Percentiles rank a stretch among this genome's conserved stretches.
Conservation (phyloP, 169 alveolate genomes). For the Cryptosporidium felis region DNA sequence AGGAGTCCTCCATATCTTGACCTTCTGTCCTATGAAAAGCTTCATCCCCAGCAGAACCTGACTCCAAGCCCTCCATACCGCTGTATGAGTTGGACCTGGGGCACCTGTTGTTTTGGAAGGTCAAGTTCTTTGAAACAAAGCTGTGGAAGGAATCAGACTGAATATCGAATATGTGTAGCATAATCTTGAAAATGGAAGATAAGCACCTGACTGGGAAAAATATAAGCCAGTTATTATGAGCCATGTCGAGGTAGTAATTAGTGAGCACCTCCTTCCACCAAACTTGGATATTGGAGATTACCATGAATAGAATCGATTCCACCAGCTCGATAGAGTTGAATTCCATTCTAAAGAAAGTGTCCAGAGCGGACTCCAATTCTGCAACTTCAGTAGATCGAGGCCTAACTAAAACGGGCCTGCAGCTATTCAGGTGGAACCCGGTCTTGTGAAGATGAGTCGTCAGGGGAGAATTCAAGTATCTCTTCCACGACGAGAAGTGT, state of each 20-base stretch:
- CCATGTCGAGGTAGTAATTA: conserved; percentile 55
- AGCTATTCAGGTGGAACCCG: conserved; percentile 9
- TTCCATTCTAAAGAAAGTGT: conserved; percentile 8
- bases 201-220: conserved; percentile 42
- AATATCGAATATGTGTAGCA: conserved; percentile 46
- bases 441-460: conserved; percentile 37
- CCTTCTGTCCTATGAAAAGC: too few relatives aligned
- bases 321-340: conserved; percentile 45
- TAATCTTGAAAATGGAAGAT: conserved; percentile 47
- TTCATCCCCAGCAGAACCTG: not conserved
- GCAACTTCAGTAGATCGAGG: not conserved
- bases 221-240: conserved; percentile 56
- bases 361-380: too few relatives aligned
- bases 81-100: not conserved
- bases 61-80: not conserved
- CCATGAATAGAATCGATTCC: conserved; percentile 23
- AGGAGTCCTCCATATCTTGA: not conserved
- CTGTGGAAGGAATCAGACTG: conserved; percentile 54
- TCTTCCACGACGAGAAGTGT: conserved; percentile 64
- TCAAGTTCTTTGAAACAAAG: conserved; percentile 24
- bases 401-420: not conserved
- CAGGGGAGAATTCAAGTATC: conserved; percentile 33
- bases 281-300: conserved; percentile 19
- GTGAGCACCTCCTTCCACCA: conserved; percentile 69
- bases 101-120: not conserved